Base-by-base conservation (phyloP, 139 green algal species). In the Tetradesmus obliquus region DNA sequence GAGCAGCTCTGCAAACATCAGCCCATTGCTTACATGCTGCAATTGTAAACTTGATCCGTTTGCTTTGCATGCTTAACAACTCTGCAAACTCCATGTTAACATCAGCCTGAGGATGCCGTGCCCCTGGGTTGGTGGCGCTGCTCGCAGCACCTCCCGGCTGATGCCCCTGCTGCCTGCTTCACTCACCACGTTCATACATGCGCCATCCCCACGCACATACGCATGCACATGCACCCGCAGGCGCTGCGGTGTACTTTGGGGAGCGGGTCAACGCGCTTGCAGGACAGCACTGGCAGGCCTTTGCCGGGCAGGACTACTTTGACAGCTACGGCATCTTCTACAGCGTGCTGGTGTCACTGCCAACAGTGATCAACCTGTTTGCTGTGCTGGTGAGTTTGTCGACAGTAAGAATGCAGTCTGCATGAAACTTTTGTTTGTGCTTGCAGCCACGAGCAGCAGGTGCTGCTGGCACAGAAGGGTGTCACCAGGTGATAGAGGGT, bases 231-330 rank as follows among this genome's bases (percentile, higher is more conserved):
- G 55, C 32, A 24, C 12, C 32, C 5, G 3, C 71, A 90, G 89
- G 60, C 24, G 58, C 58, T 20, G 74, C 24, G 3, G 32, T 95
- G 0, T 95, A 87, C 79, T 88, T 94, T 69, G 92, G 91, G 0
- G 93, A 96, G 91, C 79, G 74, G 15, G 81, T 96, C 4, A 96
- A 96, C 91, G 12, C 1, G 12, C 81, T 96, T 20, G 93, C 88
- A 2, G 83, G 55, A 13, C 3, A 92, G 86, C 92, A 95, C 60
- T 96, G 94, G 94, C 15, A 86, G 76, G 3, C 13, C 22, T 96
- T 96, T 88, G 72, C 92, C 3, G 72, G 7, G 5, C 94, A 96
- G 74, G 69, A 93, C 66, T 96, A 96, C 85, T 96, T 96, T 89
- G 94, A 96, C 82, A 10, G 15, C 0, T n/a, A 84, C 5, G 94